These are phyloP conservation scores for Cordyceps cateniannulata DNA, from an alignment of 2,329 filamentous ascomycete species.

Conservation along the genomic window DNA sequence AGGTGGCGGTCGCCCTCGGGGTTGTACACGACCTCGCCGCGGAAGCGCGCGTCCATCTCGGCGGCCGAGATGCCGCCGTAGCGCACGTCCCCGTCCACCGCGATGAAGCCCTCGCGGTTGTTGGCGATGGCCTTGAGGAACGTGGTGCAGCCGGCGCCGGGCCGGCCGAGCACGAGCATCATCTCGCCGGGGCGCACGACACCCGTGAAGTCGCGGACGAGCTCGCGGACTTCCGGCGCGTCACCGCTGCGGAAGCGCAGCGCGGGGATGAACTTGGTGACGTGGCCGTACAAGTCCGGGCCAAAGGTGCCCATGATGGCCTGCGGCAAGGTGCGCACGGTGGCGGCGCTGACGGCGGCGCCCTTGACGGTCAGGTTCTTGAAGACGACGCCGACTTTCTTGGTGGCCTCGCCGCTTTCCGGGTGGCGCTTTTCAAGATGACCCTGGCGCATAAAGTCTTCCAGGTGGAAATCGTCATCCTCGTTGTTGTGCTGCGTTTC, in stretches of 20 bases:
- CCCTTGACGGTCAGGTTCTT: conserved; percentile 72
- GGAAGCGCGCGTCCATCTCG: conserved; percentile 45
- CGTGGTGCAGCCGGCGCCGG: conserved; percentile 68
- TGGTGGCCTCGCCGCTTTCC: conserved; percentile 56
- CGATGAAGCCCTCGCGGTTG: conserved; percentile 57
- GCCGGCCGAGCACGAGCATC: conserved; percentile 53
- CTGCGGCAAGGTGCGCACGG: conserved; percentile 66
- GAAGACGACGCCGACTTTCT: conserved; percentile 73
- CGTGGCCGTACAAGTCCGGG: conserved; percentile 61
- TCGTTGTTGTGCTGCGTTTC: conserved; percentile 36
- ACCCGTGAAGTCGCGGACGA: conserved; percentile 28
- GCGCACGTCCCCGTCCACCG: conserved; percentile 59
- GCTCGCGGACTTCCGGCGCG: conserved; percentile 20
- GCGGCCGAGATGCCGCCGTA: conserved; percentile 46
- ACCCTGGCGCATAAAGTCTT: conserved; percentile 64
- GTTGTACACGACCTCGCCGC: conserved; percentile 57
- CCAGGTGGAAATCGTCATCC: conserved; percentile 61
- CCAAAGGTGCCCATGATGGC: conserved; percentile 74
- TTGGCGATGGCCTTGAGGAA: conserved; percentile 73
- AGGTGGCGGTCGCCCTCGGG: conserved; percentile 72
- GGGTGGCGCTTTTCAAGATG: conserved; percentile 65
- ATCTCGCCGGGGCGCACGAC: conserved; percentile 30
- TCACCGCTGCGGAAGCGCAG: conserved; percentile 9
- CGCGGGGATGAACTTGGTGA: conserved; percentile 10
- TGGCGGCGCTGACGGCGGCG: conserved; percentile 56